A percentile compares a stretch with the other conserved stretches of the same genome.
Conservation (phyloP, 176 grass and related monocot species). For the Zoysia pacifica region DNA sequence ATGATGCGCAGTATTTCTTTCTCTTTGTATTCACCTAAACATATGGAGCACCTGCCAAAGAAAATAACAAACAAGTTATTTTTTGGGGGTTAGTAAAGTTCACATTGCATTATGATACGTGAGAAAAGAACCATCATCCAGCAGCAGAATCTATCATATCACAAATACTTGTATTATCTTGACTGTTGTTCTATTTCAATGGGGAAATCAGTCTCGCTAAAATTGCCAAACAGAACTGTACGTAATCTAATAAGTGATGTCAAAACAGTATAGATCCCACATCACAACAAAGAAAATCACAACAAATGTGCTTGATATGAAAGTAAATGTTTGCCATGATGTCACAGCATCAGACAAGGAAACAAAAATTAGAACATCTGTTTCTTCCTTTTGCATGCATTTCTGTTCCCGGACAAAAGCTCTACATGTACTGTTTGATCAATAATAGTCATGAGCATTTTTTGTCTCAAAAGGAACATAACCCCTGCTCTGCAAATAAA, state of each 20-base stretch:
- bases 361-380: neutral
- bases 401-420: neutral
- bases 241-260: neutral
- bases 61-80: conserved; percentile 21
- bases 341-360: neutral
- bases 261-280: neutral
- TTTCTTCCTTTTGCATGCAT: neutral
- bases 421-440: neutral
- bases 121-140: conserved; percentile 19
- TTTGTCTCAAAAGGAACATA: neutral
- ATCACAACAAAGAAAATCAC: neutral
- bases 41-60: conserved; percentile 81
- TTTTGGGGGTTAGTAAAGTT: neutral
- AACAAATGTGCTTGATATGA: neutral
- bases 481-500: conserved; percentile 2
- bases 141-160: neutral
- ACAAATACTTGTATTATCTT: neutral
- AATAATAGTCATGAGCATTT: conserved; percentile 19
- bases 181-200: neutral
- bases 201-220: neutral
- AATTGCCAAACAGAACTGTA: neutral
- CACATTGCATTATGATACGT: neutral
- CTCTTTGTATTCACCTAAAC: conserved; percentile 91
- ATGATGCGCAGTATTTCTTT: conserved; percentile 87
- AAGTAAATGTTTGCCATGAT: neutral